These are phyloP conservation scores for Notholithocarpus densiflorus DNA, from an alignment of 306 rosid genomes.

Conservation along the genomic window DNA sequence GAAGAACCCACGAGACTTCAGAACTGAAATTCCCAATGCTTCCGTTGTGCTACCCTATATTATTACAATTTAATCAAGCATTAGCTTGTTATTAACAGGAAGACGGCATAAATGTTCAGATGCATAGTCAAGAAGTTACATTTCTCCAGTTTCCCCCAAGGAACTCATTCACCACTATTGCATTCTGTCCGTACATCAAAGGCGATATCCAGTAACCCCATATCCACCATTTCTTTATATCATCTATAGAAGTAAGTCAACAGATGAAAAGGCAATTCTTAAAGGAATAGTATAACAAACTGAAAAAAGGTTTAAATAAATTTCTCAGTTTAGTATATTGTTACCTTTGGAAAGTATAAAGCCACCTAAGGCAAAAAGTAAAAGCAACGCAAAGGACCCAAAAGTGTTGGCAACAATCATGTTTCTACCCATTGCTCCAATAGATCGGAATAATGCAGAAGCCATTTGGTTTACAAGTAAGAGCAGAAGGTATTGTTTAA, in stretches of 20 bases:
- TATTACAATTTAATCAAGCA: background rate
- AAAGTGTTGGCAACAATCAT: slow-evolving; percentile 28
- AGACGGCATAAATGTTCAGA: background rate
- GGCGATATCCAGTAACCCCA: slow-evolving; percentile 52
- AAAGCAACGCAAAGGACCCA: slow-evolving; percentile 23
- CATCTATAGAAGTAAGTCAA: slow-evolving; percentile 2
- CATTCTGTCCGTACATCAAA: slow-evolving; percentile 39
- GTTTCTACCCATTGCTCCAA: slow-evolving; percentile 16
- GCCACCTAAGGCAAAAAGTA: slow-evolving; percentile 26
- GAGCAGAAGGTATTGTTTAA: slow-evolving; percentile 36
- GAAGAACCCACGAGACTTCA: slow-evolving; percentile 35
- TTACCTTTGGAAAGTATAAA: slow-evolving; percentile 14
- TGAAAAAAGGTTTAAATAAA: background rate
- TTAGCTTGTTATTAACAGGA: background rate
- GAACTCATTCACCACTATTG: slow-evolving; percentile 35
- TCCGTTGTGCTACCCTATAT: slow-evolving; percentile 22
- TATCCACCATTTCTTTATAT: slow-evolving; percentile 42
- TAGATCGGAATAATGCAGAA: slow-evolving; percentile 32
- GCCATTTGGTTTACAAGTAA: slow-evolving; percentile 36
- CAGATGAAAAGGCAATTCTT: background rate
- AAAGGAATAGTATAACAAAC: background rate
- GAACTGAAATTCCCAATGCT: slow-evolving; percentile 26
- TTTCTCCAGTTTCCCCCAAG: slow-evolving; percentile 36
- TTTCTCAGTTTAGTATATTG: background rate
- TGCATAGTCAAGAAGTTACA: slow-evolving; percentile 10